Base-by-base conservation (phyloP, 768 basidiomycete species). In the Boletales sp. region DNA sequence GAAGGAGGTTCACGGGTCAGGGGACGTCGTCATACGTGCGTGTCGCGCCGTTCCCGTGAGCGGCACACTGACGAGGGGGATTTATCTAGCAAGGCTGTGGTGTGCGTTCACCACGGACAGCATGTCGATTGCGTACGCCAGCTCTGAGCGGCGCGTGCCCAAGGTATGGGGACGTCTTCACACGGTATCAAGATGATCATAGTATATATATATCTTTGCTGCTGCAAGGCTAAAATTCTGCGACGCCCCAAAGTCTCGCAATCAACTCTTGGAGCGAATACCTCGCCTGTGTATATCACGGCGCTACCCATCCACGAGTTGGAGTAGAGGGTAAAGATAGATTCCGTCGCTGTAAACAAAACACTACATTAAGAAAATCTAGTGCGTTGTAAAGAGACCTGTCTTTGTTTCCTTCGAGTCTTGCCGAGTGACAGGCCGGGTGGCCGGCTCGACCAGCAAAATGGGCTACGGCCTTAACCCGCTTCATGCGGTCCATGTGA, bases 41-140 rank as follows among this genome's bases (percentile, higher is more conserved):
- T n/a, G n/a, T n/a, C 34, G 10, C 31, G 11, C 21, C 14, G 18
- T 19, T 14, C 31, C 9, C n/a, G n/a, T n/a, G n/a, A 11, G 27
- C 24, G 51, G 40, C 24, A 12, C 11, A 31, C 48, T 42, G 40
- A 43, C 2, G 14, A 41, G n/a, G n/a, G n/a, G n/a, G n/a, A n/a
- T n/a, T n/a, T 36, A 17, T 41, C 24, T 40, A 87, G 88, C 77
- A 29, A 80, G 86, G 31, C 67, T 90, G 34, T 91, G 87, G 86
- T 90, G 89, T 61, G 87, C 82, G 36, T 92, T 91, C 68, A 91
- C 90, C 8, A 84, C 90, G 21, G 73, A 81, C 17, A 87, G 85
- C 63, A 90, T 92, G 87, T 86, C 89, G 0, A 72, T 91, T 47
- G 87, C 78, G 29, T 89, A 84, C 57, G 80, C 79, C 15, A 82